A percentile compares a stretch with the other conserved stretches of the same genome.
These are phyloP conservation scores for Trifolium repens DNA, from an alignment of 306 rosid species.

Conservation along the genomic window DNA sequence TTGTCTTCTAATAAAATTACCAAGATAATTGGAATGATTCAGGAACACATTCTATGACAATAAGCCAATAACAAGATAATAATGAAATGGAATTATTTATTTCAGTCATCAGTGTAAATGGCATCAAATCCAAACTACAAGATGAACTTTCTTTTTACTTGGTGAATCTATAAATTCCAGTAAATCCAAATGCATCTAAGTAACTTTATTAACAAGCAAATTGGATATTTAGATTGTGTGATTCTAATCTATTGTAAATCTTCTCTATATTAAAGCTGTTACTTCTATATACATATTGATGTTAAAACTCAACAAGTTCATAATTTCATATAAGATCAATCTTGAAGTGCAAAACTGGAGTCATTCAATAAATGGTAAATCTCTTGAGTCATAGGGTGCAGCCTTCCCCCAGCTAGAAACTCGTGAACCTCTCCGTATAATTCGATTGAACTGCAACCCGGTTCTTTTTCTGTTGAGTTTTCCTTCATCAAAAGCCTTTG, in stretches of 20 bases:
- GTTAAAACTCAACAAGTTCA: constrained; percentile 18
- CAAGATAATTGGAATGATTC: too few species aligned
- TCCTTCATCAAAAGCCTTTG: constrained; percentile 72
- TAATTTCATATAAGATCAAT: constrained; percentile 10
- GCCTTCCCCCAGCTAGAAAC: constrained; percentile 74
- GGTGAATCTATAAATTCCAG: neutral
- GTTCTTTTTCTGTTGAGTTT: constrained; percentile 69
- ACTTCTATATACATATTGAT: constrained; percentile 8
- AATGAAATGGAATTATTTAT: neutral
- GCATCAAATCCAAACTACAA: neutral
- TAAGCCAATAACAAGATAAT: neutral
- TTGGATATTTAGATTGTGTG: constrained; percentile 7
- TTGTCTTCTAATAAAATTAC: neutral
- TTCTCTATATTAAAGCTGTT: neutral
- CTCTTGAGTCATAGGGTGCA: constrained; percentile 66
- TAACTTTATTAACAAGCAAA: constrained; percentile 28
- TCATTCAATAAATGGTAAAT: constrained; percentile 62
- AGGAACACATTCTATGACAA: neutral
- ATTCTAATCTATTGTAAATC: neutral
- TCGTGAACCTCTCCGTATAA: constrained; percentile 78
- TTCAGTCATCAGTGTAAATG: neutral
- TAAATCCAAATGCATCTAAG: constrained; percentile 17
- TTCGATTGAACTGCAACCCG: constrained; percentile 88
- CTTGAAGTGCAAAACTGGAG: constrained; percentile 37
- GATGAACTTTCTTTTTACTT: neutral